These are phyloP conservation scores for Yamadazyma ubonensis DNA, from an alignment of 805 yeast species.

Conservation along the genomic window DNA sequence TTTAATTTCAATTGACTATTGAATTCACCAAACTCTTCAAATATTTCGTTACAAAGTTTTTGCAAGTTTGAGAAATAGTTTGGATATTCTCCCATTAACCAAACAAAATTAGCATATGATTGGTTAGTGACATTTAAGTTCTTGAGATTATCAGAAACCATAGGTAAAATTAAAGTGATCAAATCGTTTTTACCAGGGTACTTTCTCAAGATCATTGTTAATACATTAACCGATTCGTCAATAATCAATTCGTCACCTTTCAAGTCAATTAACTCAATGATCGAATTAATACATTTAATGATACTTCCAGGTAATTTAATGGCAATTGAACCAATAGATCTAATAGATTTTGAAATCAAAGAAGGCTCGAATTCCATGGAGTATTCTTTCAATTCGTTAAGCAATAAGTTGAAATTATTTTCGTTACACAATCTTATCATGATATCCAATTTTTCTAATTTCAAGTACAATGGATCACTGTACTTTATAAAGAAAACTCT, in stretches of 20 bases:
- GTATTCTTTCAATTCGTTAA: constrained; percentile 75
- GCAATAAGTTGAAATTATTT: constrained; percentile 53
- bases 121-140: constrained; percentile 38
- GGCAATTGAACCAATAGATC: constrained; percentile 70
- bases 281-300: constrained; percentile 57
- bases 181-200: constrained; percentile 54
- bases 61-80: constrained; percentile 55
- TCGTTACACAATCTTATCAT: constrained; percentile 67
- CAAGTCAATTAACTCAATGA: constrained; percentile 60
- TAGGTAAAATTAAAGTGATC: constrained; percentile 53
- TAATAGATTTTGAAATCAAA: constrained; percentile 64
- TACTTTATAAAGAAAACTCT: constrained; percentile 89
- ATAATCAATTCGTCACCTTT: constrained; percentile 60
- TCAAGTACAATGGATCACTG: constrained; percentile 77
- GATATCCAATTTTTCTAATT: constrained; percentile 74
- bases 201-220: constrained; percentile 66
- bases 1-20: constrained; percentile 57
- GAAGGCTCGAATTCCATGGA: constrained; percentile 84
- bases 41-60: constrained; percentile 38
- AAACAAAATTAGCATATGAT: constrained; percentile 58
- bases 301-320: constrained; percentile 56
- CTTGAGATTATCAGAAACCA: constrained; percentile 42
- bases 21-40: constrained; percentile 54
- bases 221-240: constrained; percentile 59
- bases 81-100: constrained; percentile 73